These are phyloP conservation scores for Metschnikowia vanudenii DNA, from an alignment of 805 yeast genomes.

Conservation along the genomic window DNA sequence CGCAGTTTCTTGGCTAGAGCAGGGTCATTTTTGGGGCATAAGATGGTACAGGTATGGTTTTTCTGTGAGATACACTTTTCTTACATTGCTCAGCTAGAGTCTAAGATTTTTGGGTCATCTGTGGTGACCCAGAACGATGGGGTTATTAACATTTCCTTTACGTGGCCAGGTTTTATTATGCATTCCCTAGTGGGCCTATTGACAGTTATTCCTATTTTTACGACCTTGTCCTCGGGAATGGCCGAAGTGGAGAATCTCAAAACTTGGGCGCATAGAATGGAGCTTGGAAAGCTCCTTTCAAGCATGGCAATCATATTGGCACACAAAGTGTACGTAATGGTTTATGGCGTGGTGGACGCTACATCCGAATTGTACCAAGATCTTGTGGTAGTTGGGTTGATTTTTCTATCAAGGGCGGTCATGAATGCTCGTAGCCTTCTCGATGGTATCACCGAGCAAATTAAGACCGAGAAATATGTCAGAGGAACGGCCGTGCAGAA, in stretches of 20 bases:
- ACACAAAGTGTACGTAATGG: background rate
- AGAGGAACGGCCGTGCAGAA: constrained; percentile 56
- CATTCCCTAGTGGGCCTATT: constrained; percentile 11
- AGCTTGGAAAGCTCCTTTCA: background rate
- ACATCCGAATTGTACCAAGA: background rate
- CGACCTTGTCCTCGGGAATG: background rate
- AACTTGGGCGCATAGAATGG: constrained; percentile 1
- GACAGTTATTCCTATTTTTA: constrained; percentile 13
- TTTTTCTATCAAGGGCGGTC: constrained; percentile 1
- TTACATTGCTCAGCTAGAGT: constrained; percentile 9
- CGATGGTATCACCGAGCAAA: constrained; percentile 37
- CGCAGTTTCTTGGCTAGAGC: background rate
- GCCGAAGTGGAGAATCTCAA: background rate
- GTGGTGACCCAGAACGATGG: background rate
- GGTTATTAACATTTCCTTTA: background rate
- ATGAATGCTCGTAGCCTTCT: constrained; percentile 6
- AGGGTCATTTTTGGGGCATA: background rate
- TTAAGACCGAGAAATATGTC: constrained; percentile 58
- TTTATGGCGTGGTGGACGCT: background rate
- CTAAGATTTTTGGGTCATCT: constrained; percentile 8
- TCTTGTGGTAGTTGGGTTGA: constrained; percentile 1
- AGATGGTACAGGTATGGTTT: constrained; percentile 1
- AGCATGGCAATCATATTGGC: constrained; percentile 2
- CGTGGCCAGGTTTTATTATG: constrained; percentile 14
- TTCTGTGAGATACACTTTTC: background rate